These are phyloP conservation scores for Dactylellina parvicollis DNA, from an alignment of 2,329 filamentous ascomycete species.

Conservation along the genomic window DNA sequence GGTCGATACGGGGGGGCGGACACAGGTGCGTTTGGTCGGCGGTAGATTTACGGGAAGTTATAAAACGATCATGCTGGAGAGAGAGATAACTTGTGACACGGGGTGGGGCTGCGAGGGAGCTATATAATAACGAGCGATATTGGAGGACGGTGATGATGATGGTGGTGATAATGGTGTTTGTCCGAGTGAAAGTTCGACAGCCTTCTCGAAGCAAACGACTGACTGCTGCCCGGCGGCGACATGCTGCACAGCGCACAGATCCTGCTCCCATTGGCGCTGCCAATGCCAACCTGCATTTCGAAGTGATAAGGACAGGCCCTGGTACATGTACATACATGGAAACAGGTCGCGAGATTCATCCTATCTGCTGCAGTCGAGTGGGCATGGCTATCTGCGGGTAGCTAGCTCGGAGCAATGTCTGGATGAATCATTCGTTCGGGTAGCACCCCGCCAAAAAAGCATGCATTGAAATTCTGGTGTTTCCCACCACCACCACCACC, in stretches of 20 bases:
- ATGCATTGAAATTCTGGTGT: not conserved
- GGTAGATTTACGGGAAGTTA: too few relatives aligned
- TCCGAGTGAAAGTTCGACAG: slow-evolving; percentile 30
- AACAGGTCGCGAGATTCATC: not conserved
- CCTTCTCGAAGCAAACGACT: slow-evolving; percentile 32
- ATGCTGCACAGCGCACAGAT: not conserved
- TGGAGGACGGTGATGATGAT: not conserved
- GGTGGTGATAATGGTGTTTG: not conserved
- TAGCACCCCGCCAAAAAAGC: slow-evolving; percentile 14
- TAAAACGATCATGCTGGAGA: not conserved
- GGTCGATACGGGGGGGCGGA: not conserved
- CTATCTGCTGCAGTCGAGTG: not conserved
- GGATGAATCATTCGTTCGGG: slow-evolving; percentile 10
- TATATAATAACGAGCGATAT: not conserved
- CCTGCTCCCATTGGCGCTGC: not conserved
- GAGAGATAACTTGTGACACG: not conserved
- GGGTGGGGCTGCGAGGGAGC: not conserved
- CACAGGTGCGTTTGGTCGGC: not conserved
- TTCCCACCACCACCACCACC: not conserved
- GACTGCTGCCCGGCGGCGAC: not conserved
- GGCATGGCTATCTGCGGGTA: slow-evolving; percentile 13
- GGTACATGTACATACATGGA: slow-evolving; percentile 1
- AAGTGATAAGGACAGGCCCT: too few relatives aligned
- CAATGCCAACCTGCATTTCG: not conserved
- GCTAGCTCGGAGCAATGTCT: not conserved